Conservation (phyloP, 208 protist species). For the Leishmania gerbilli region DNA sequence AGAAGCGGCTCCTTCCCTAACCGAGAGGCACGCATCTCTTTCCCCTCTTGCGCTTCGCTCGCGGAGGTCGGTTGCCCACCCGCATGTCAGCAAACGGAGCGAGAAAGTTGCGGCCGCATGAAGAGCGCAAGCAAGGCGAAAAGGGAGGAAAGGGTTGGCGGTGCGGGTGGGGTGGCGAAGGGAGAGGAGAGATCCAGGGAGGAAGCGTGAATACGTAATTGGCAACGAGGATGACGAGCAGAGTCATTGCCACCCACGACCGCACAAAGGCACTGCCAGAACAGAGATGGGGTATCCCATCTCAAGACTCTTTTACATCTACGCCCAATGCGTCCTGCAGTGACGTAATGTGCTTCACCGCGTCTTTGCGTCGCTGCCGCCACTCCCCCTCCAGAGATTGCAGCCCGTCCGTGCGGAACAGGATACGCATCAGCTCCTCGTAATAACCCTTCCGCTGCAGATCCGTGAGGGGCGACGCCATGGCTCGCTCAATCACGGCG, state of each 20-base stretch:
- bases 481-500: constrained; percentile 34
- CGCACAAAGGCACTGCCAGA: not conserved
- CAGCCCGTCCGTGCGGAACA: constrained; percentile 74
- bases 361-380: constrained; percentile 54
- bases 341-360: constrained; percentile 53
- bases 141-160: not conserved
- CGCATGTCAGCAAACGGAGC: not conserved
- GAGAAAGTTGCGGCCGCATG: not conserved
- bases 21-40: not conserved
- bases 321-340: constrained; percentile 70
- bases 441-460: constrained; percentile 72
- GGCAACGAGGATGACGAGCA: not conserved
- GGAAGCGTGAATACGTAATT: not conserved
- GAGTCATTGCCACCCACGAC: not conserved
- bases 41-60: not conserved
- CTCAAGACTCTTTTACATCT: constrained; percentile 11
- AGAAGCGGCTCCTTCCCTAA: not conserved
- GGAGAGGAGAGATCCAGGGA: not conserved
- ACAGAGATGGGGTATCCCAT: not conserved
- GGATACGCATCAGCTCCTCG: constrained; percentile 84
- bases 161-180: too few relatives aligned
- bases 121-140: not conserved
- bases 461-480: constrained; percentile 27
- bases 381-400: constrained; percentile 68
- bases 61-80: not conserved